Evolutionary conservation across 345 rosid species (phyloP), one percentile per base, ranked within the genome.

Genomic region (Microthlaspi erraticum): DNA sequence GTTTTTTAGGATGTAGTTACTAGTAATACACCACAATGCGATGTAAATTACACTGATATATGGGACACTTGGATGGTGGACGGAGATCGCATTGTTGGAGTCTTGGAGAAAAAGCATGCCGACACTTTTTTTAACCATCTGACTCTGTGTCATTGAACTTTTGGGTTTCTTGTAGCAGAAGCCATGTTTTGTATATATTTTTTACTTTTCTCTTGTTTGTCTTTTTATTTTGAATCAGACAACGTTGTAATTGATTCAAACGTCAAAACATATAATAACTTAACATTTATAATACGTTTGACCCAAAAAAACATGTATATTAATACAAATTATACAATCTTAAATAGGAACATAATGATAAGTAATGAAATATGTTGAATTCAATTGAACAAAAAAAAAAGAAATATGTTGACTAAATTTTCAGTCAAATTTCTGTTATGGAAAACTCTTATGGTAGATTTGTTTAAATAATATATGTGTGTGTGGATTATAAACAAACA

Each of bases 41-140:
- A 23, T 2, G 3, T 4, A 23, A 23, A 23, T 23, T 4, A 23
- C 26, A 23, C 3, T n/a, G n/a, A 23, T 23, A 23, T 23, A 23
- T 23, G 26, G 26, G 26, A 23, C 3, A 23, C 26, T 23, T 0
- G 3, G 26, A 23, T 23, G 26, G 26, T 23, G 26, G n/a, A n/a
- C 78, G 84, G 17, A 87, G 81, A 76, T 84, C 90, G 33, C 73
- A 64, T 42, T 82, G 87, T 16, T 91, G 97, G 97, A 81, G 84
- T n/a, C n/a, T n/a, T n/a, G n/a, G n/a, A n/a, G n/a, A 68, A 66
- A 52, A 60, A 59, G 62, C 50, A 60, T 67, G 75, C 81, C 84
- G 54, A 64, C 87, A 18, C 83, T 85, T 63, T 16, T n/a, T 81
- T 58, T 89, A 76, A 82, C 48, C 12, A 6, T n/a, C n/a, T n/a